A percentile compares a stretch with the other conserved stretches of the same genome.
These are phyloP conservation scores for Arachis hypogaea DNA, from an alignment of 306 rosid genomes.

Conservation along the genomic window DNA sequence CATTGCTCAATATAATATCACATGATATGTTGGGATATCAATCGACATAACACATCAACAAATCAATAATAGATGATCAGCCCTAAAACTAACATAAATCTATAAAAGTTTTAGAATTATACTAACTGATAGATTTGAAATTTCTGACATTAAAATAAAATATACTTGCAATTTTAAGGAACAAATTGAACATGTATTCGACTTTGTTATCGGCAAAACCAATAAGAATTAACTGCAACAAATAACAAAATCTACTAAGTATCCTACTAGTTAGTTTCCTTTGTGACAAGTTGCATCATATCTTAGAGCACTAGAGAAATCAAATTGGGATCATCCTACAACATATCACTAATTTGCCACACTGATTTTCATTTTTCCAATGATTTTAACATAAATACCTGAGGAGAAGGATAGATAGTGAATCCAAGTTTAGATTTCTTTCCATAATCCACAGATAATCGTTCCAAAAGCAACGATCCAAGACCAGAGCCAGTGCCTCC, in stretches of 20 bases:
- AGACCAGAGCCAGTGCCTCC: constrained; percentile 89
- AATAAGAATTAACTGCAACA: constrained; percentile 13
- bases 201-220: not conserved
- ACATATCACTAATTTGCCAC: not conserved
- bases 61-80: no score
- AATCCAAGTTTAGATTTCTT: constrained; percentile 78
- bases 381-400: constrained; percentile 46
- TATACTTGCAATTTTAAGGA: no score
- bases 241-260: constrained; percentile 10
- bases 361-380: constrained; percentile 6
- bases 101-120: no score
- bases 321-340: not conserved
- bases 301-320: not conserved
- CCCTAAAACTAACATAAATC: no score
- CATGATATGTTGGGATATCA: no score
- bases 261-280: not conserved
- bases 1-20: no score
- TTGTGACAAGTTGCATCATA: not conserved
- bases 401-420: constrained; percentile 80
- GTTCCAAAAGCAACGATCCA: constrained; percentile 75
- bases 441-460: constrained; percentile 76
- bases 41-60: no score
- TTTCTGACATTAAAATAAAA: no score
- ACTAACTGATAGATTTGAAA: no score
- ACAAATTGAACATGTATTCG: no score